Conservation (phyloP, 345 rosid genomes). For the Xanthoceras sorbifolium region DNA sequence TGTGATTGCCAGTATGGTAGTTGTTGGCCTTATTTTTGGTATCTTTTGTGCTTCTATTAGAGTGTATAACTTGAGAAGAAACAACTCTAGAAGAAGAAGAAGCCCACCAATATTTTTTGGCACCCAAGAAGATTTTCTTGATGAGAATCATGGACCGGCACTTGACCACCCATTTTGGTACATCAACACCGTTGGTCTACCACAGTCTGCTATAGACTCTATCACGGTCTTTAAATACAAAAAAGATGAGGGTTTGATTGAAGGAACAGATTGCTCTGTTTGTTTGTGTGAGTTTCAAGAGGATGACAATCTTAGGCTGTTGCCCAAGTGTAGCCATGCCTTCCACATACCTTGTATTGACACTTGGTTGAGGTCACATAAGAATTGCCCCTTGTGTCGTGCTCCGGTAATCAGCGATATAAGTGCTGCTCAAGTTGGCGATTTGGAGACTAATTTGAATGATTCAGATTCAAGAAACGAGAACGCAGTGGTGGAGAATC, state of each 20-base stretch:
- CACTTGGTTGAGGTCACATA: constrained; percentile 78
- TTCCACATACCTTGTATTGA: constrained; percentile 81
- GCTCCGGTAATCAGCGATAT: constrained; percentile 46
- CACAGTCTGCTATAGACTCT: constrained; percentile 57
- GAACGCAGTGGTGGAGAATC: constrained; percentile 7
- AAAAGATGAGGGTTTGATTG: constrained; percentile 49
- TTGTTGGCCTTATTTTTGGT: constrained; percentile 29
- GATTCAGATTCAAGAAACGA: constrained; percentile 28
- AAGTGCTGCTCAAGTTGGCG: constrained; percentile 12
- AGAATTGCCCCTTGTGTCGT: constrained; percentile 83
- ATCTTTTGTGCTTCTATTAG: constrained; percentile 15
- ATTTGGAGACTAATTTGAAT: constrained; percentile 16
- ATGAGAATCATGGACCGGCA: constrained; percentile 37
- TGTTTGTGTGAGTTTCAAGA: constrained; percentile 78
- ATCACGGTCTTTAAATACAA: constrained; percentile 55
- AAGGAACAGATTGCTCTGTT: constrained; percentile 85
- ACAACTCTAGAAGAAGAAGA: constrained; percentile 22
- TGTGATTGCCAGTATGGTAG: constrained; percentile 14
- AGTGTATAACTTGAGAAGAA: constrained; percentile 23
- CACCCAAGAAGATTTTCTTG: constrained; percentile 31
- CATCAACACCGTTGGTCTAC: constrained; percentile 62
- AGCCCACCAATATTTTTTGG: constrained; percentile 27
- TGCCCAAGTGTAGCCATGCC: constrained; percentile 84
- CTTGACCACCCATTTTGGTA: constrained; percentile 63
- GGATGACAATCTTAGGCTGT: constrained; percentile 58